phyloP scores from a whole-genome alignment of 2,329 filamentous ascomycete species.

The Penicillium palitans region DNA sequence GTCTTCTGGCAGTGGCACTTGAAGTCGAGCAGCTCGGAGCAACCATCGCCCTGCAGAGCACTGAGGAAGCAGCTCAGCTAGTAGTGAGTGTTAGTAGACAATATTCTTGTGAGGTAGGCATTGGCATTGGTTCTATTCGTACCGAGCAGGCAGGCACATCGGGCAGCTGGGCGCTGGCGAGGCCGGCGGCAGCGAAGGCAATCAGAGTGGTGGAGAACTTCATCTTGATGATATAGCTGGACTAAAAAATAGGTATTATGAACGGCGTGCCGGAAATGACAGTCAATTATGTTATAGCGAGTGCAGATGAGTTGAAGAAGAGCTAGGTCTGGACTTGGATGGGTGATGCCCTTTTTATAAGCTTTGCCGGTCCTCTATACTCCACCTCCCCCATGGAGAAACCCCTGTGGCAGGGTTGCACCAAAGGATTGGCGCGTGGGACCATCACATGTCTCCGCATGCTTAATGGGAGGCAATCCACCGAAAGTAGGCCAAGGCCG shows the following conservation, averaged over 20 bases:
- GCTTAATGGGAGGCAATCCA: slow-evolving; percentile 9
- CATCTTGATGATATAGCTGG: slow-evolving; percentile 30
- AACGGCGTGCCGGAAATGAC: slow-evolving; percentile 23
- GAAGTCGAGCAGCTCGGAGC: slow-evolving; percentile 50
- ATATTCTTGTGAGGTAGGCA: not conserved
- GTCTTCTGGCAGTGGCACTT: slow-evolving; percentile 52
- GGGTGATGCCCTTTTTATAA: slow-evolving; percentile 24
- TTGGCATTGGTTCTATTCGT: slow-evolving; percentile 19
- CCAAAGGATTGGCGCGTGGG: slow-evolving; percentile 1
- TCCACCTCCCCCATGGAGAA: not conserved
- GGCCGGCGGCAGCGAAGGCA: slow-evolving; percentile 45
- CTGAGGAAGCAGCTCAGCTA: slow-evolving; percentile 50
- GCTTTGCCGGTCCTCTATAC: slow-evolving; percentile 10
- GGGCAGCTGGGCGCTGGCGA: slow-evolving; percentile 49
- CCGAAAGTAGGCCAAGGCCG: slow-evolving; percentile 13
- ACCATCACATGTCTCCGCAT: slow-evolving; percentile 18
- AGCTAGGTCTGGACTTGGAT: slow-evolving; percentile 10
- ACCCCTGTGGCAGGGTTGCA: slow-evolving; percentile 13
- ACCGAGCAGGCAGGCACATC: slow-evolving; percentile 51
- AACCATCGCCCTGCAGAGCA: slow-evolving; percentile 47
- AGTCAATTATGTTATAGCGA: slow-evolving; percentile 19
- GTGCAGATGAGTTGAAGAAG: slow-evolving; percentile 13
- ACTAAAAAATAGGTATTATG: not conserved
- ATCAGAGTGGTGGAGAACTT: slow-evolving; percentile 34
- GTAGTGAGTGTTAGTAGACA: not conserved